Evolutionary conservation across 164 flowering plant species (phyloP).

Genomic region (Magnolia changhungtana): DNA sequence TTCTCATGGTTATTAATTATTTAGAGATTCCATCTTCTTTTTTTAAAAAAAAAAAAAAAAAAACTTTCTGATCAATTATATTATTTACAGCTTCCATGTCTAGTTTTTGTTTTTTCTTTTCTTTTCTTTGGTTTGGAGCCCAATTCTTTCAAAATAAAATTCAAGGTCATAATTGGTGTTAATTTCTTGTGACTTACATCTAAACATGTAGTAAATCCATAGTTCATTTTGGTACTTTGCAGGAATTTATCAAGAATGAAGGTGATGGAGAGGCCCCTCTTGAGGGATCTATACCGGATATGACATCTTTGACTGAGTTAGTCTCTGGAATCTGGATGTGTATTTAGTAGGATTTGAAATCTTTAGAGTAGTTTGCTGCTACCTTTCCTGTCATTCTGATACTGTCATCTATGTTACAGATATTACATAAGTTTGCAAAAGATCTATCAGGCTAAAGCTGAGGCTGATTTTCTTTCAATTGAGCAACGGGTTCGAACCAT

Average conservation of each 20-base stretch:
- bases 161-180: not conserved
- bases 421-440: constrained; percentile 83
- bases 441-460: constrained; percentile 93
- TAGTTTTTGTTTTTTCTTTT: not conserved
- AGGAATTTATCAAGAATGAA: constrained; percentile 92
- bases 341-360: not conserved
- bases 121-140: not conserved
- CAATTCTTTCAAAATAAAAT: not conserved
- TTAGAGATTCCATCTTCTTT: not conserved
- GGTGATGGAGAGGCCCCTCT: constrained; percentile 93
- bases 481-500: constrained; percentile 63
- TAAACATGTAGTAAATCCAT: not conserved
- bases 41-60: not conserved
- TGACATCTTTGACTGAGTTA: constrained; percentile 99
- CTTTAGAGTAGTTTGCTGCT: not conserved
- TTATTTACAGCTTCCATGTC: not conserved
- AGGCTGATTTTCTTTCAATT: constrained; percentile 70
- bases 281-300: constrained; percentile 96
- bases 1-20: not conserved
- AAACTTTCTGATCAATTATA: too few relatives aligned
- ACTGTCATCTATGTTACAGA: constrained; percentile 40
- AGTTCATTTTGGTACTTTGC: constrained; percentile 10
- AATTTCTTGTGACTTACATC: not conserved
- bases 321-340: constrained; percentile 21
- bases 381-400: constrained; percentile 8